Evolutionary conservation across 345 rosid genomes (phyloP).

Genomic region (Populus pruinosa): DNA sequence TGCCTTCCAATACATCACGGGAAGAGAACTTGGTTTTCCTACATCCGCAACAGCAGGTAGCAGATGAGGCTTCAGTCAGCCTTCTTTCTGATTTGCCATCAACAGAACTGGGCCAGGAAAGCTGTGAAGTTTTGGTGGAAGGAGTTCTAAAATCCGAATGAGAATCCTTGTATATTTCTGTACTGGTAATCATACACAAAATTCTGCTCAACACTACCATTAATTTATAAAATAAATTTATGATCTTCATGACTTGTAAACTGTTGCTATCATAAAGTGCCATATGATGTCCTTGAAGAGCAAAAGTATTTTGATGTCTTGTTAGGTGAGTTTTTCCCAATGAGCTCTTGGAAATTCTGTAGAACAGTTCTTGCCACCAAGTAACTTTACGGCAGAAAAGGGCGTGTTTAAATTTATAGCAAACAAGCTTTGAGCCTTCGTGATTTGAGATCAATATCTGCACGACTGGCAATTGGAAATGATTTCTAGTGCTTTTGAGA

Average conservation of each 20-base stretch:
- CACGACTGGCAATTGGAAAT: neutral
- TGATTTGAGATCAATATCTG: no score
- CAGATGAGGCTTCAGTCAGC: conserved; percentile 50
- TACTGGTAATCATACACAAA: neutral
- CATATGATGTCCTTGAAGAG: neutral
- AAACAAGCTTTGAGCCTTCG: neutral
- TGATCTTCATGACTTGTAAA: no score
- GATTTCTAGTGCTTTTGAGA: neutral
- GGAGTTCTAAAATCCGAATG: conserved; percentile 31
- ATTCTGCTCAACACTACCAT: neutral
- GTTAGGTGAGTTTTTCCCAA: neutral
- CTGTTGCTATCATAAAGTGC: neutral
- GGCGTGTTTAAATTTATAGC: neutral
- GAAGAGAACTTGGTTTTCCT: conserved; percentile 15
- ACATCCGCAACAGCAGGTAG: conserved; percentile 30
- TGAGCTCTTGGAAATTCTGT: neutral
- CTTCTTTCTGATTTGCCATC: conserved; percentile 39
- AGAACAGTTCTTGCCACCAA: neutral
- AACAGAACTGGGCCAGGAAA: conserved; percentile 6
- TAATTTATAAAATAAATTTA: no score
- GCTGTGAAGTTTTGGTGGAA: conserved; percentile 17
- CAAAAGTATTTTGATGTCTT: no score
- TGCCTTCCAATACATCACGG: neutral
- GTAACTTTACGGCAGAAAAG: neutral
- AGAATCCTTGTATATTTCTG: neutral